Evolutionary conservation across 192 early-diverging fungal genomes (phyloP), one percentile per base, ranked within the genome.

Genomic region (Chytriomyces hyalinus): DNA sequence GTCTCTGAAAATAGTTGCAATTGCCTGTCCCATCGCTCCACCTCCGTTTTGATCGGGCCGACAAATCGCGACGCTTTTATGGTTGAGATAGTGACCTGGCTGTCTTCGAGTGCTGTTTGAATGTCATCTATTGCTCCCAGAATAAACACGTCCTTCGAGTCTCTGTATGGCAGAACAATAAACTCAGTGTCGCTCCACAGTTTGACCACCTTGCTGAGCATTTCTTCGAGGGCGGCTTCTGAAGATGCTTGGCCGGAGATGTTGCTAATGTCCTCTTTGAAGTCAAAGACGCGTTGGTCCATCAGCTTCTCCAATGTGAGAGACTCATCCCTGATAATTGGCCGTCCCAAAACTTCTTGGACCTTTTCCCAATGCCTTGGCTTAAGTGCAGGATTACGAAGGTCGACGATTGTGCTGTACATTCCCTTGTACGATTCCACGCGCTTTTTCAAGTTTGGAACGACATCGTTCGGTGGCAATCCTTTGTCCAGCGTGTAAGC

Each of bases 401-500:
- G 82, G 80, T 90, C 88, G 3, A 90, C 88, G 64, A 90, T 90
- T 45, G 88, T 90, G 1, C 75, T 62, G 61, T 87, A 90, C 82
- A 90, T 88, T 49, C 51, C 49, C 24, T 86, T 82, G 67, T 86
- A 88, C 49, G 84, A 80, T 57, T 90, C 87, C 2, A 90, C 87
- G 73, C 87, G 78, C 7, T 75, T 74, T 69, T 89, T 90, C 22
- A 90, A 76, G 49, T 83, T 82, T 24, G 89, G 89, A n/a, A 90
- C 89, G 13, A 90, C 89, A 50, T 90, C 89, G 65, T 90, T 90
- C 9, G 89, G 89, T 17, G 89, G 89, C 51, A 90, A 78, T 0
- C 89, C 89, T 68, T 90, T 90, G 80, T 90, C 89, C 20, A 90
- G 80, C 20, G 80, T 82, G 75, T 90, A 90, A 7, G 84, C 86